Base-by-base conservation (phyloP, 2,329 filamentous ascomycete species). In the Gyromitra esculenta region DNA sequence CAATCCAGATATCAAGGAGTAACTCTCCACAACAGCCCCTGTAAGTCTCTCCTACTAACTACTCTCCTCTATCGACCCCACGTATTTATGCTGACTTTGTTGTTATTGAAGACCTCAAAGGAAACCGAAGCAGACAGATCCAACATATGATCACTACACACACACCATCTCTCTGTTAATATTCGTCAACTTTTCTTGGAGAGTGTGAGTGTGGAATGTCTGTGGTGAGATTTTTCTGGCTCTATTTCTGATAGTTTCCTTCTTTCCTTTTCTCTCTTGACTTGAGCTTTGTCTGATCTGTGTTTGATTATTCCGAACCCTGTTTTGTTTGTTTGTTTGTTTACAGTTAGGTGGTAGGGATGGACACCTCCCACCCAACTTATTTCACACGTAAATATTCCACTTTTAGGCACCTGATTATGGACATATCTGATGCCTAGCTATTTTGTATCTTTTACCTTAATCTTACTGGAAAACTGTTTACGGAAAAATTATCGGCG, bases 11-110 rank as follows among this genome's bases (percentile, higher is more conserved):
- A 6, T n/a, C 4, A 9, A 57, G 18, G 39, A 50, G 50, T 74
- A 74, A 39, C 39, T 69, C 25, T 35, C 39, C 18, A n/a, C n/a
- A 8, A 39, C 21, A 11, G n/a, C 31, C 11, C 63, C 13, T 41
- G 64, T 74, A 76, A 59, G 54, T 43, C n/a, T 21, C 13, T 21
- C 39, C 11, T n/a, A n/a, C 62, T 41, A 45, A 13, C 54, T 31
- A 18, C 15, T 35, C 11, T 31, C 7, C 6, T 39, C 6, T n/a
- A 25, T 41, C 31, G 15, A 62, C 62, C 11, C 43, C 11, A 35
- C 13, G 45, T 56, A n/a, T 13, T 56, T 25, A 8, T 62, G 41
- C 56, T 74, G 5, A 69, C 18, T 8, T 45, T 4, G 2, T 13
- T 35, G 6, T 43, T 25, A 2, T 35, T 5, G 25, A 52, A 45